phyloP scores from a whole-genome alignment of 2,329 filamentous ascomycete species.

The Exophiala spinifera region DNA sequence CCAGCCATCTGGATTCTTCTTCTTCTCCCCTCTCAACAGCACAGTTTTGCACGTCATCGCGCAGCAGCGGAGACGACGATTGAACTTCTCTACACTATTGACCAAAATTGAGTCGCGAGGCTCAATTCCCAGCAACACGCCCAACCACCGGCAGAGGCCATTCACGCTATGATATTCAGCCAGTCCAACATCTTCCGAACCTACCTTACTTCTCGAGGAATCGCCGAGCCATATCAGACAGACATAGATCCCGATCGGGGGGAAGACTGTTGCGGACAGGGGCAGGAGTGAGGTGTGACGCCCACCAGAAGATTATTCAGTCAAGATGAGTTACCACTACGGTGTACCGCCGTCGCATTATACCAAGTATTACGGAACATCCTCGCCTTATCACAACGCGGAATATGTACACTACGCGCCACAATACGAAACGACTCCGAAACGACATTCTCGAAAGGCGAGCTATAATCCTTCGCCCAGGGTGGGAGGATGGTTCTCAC shows the following conservation, averaged over 20 bases:
- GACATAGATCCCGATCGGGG: conserved; percentile 28
- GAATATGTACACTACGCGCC: conserved; percentile 30
- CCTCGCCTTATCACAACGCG: conserved; percentile 27
- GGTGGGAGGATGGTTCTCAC: conserved; percentile 40
- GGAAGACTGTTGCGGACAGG: conserved; percentile 23
- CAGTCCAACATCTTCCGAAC: conserved; percentile 25
- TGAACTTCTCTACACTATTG: conserved; percentile 3
- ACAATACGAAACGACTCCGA: conserved; percentile 40
- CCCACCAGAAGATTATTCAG: conserved; percentile 7
- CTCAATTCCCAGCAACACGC: conserved; percentile 21
- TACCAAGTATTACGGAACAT: conserved; percentile 36
- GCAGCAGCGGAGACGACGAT: conserved; percentile 8
- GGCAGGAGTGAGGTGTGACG: conserved; percentile 26
- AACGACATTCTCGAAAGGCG: conserved; percentile 55
- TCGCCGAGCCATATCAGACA: conserved; percentile 19
- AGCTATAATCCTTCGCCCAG: conserved; percentile 49
- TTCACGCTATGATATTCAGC: conserved; percentile 30
- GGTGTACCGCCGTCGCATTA: conserved; percentile 28
- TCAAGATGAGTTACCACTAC: conserved; percentile 30
- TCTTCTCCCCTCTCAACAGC: conserved; percentile 13
- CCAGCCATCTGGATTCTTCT: conserved; percentile 20
- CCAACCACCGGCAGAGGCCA: conserved; percentile 18
- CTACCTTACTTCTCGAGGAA: conserved; percentile 23
- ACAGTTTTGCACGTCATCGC: conserved; percentile 22
- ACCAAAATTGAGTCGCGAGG: conserved; percentile 24